Conservation (phyloP, 192 early-diverging fungal species). For the Martensiomyces pterosporus region DNA sequence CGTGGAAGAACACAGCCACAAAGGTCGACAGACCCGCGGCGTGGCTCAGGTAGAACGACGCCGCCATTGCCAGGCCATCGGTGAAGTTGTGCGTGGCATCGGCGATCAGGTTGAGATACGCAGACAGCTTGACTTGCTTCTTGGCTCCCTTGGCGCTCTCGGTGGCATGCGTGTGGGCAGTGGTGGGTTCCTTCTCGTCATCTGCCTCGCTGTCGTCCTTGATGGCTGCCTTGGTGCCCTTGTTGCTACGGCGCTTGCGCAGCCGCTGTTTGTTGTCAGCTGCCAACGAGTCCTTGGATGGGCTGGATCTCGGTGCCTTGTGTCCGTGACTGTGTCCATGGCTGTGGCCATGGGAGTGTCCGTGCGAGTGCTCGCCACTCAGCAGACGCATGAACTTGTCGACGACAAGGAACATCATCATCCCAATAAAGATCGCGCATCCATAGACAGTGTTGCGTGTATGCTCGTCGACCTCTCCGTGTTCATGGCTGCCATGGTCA, state of each 20-base stretch:
- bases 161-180: slow-evolving; percentile 1
- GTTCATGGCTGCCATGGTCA: slow-evolving; percentile 23
- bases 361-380: slow-evolving; percentile 58
- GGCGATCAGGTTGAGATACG: slow-evolving; percentile 79
- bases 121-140: slow-evolving; percentile 59
- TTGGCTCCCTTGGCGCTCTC: slow-evolving; percentile 24
- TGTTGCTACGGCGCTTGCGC: slow-evolving; percentile 24
- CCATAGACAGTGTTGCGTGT: slow-evolving; percentile 60
- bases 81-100: slow-evolving; percentile 83
- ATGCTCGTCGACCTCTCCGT: slow-evolving; percentile 51
- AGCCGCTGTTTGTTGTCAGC: slow-evolving; percentile 30
- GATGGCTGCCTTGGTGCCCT: slow-evolving; percentile 6
- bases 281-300: neutral
- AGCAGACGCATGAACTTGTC: slow-evolving; percentile 82
- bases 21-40: slow-evolving; percentile 79
- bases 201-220: slow-evolving; percentile 38
- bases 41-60: slow-evolving; percentile 78
- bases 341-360: slow-evolving; percentile 49
- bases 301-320: slow-evolving; percentile 7
- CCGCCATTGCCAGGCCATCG: slow-evolving; percentile 79
- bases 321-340: slow-evolving; percentile 37
- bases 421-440: slow-evolving; percentile 69
- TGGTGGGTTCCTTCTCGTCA: slow-evolving; percentile 36
- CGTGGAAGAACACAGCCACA: slow-evolving; percentile 84
- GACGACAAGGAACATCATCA: slow-evolving; percentile 72